phyloP scores from a whole-genome alignment of 345 rosid genomes.

The Eucalyptus regnans region DNA sequence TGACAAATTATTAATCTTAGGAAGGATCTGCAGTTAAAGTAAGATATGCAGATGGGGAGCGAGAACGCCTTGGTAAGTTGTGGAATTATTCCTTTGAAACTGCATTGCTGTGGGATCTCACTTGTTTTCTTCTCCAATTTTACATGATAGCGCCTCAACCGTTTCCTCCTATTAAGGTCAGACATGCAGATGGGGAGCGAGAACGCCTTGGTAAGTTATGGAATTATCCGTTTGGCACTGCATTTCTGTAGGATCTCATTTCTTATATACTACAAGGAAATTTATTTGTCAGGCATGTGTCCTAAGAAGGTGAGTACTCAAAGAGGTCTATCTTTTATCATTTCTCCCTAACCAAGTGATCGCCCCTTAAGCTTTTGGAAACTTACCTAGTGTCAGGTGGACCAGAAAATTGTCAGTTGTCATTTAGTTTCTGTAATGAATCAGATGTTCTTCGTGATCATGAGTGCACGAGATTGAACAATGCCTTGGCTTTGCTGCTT shows the following conservation, averaged over 20 bases:
- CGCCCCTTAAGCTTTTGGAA: background rate
- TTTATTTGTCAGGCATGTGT: background rate
- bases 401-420: background rate
- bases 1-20: background rate
- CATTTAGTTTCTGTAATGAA: background rate
- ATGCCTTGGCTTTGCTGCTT: background rate
- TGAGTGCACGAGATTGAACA: background rate
- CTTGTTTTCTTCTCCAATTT: background rate
- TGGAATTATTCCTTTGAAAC: background rate
- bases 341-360: background rate
- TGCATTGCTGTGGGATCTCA: background rate
- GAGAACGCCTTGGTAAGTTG: constrained; percentile 44
- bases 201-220: constrained; percentile 43
- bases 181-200: constrained; percentile 65
- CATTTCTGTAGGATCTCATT: background rate
- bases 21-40: constrained; percentile 36
- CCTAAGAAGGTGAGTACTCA: background rate
- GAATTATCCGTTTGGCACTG: background rate
- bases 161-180: constrained; percentile 40
- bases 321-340: background rate
- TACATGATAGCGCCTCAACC: background rate
- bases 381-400: background rate
- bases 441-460: background rate
- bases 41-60: constrained; percentile 65
- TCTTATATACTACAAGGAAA: background rate